Evolutionary conservation across 148 eudicot species (phyloP).

Genomic region (Agrostemma githago): DNA sequence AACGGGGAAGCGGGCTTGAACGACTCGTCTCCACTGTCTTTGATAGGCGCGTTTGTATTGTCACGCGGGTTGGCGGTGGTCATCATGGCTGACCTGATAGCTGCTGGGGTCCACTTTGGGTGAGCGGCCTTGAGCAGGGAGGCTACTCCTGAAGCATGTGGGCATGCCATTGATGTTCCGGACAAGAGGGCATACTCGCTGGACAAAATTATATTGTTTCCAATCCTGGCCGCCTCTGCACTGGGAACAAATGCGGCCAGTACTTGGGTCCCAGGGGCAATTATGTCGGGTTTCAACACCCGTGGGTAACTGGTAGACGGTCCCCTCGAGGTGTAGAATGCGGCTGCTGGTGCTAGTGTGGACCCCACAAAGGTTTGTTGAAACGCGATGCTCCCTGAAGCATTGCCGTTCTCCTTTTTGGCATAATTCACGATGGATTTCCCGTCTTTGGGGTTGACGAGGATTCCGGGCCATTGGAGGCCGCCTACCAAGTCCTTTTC

Average conservation of each 20-base stretch:
- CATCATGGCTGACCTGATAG: slow-evolving; percentile 42
- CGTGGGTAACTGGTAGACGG: slow-evolving; percentile 27
- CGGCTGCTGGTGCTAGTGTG: slow-evolving; percentile 30
- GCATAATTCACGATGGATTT: slow-evolving; percentile 18
- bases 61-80: slow-evolving; percentile 37
- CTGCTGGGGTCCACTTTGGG: slow-evolving; percentile 35
- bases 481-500: slow-evolving; percentile 11
- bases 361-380: slow-evolving; percentile 33
- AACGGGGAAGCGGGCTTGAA: slow-evolving; percentile 28
- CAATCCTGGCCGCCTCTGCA: slow-evolving; percentile 25
- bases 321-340: slow-evolving; percentile 35
- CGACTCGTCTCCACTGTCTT: slow-evolving; percentile 16
- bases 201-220: slow-evolving; percentile 21
- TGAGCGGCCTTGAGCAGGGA: slow-evolving; percentile 34
- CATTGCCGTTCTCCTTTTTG: neutral
- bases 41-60: slow-evolving; percentile 26
- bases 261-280: slow-evolving; percentile 36
- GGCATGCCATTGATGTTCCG: slow-evolving; percentile 45
- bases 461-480: slow-evolving; percentile 27
- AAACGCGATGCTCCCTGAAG: slow-evolving; percentile 27
- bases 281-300: slow-evolving; percentile 34
- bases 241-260: slow-evolving; percentile 32
- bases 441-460: slow-evolving; percentile 23
- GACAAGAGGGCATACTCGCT: slow-evolving; percentile 28
- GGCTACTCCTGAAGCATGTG: slow-evolving; percentile 41